Evolutionary conservation across 2,329 filamentous ascomycete species (phyloP).

Genomic region (Aspergillus melleus): DNA sequence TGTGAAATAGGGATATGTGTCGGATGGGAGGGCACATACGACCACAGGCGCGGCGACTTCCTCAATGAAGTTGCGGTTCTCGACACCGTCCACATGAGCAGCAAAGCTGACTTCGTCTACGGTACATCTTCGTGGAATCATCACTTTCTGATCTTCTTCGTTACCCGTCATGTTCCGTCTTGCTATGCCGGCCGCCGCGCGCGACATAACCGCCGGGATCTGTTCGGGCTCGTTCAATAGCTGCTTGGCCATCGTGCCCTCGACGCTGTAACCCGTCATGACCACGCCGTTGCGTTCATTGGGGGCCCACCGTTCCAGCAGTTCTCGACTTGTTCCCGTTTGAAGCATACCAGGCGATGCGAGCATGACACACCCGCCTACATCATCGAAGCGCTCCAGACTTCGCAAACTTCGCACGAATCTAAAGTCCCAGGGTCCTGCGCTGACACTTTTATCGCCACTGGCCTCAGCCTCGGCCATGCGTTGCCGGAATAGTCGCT

Average conservation of each 20-base stretch:
- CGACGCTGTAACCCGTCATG: constrained; percentile 97
- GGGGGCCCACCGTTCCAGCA: constrained; percentile 93
- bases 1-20: neutral
- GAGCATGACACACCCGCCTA: constrained; percentile 94
- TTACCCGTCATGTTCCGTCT: constrained; percentile 62
- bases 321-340: constrained; percentile 87
- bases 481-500: constrained; percentile 85
- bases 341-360: constrained; percentile 98
- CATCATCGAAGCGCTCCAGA: constrained; percentile 92
- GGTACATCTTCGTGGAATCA: constrained; percentile 89
- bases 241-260: constrained; percentile 96
- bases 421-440: constrained; percentile 92
- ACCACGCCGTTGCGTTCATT: constrained; percentile 97
- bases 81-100: constrained; percentile 91
- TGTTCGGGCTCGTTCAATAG: constrained; percentile 93
- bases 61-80: constrained; percentile 96
- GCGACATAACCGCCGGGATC: constrained; percentile 91
- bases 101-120: constrained; percentile 95
- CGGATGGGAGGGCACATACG: constrained; percentile 56
- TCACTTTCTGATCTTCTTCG: constrained; percentile 76
- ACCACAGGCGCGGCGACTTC: constrained; percentile 90
- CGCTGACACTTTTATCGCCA: constrained; percentile 68
- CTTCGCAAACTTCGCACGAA: constrained; percentile 90
- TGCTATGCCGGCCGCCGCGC: constrained; percentile 51
- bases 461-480: constrained; percentile 87